phyloP scores from a whole-genome alignment of 2,329 filamentous ascomycete genomes.

The Orbilia javanica region DNA sequence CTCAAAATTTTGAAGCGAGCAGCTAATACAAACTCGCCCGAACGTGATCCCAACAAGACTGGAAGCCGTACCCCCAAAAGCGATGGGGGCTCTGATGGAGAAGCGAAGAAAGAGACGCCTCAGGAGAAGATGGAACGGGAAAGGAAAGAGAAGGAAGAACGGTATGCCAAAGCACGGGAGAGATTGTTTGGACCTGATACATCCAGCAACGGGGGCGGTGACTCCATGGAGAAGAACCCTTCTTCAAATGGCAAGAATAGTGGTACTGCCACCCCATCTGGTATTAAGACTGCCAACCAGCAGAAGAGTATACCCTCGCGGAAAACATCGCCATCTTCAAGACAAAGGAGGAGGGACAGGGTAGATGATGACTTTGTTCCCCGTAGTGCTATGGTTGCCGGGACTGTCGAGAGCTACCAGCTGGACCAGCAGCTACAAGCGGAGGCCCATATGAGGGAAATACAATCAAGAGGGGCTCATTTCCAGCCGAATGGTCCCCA shows the following conservation, averaged over 20 bases:
- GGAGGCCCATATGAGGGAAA: conserved; percentile 46
- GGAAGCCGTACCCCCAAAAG: conserved; percentile 57
- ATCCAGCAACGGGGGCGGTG: conserved; percentile 32
- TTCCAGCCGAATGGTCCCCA: conserved; percentile 39
- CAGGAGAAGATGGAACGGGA: conserved; percentile 58
- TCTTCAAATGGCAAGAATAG: conserved; percentile 55
- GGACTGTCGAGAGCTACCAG: conserved; percentile 56
- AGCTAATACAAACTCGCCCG: conserved; percentile 46
- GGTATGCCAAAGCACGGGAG: conserved; percentile 61
- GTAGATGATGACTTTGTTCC: conserved; percentile 58
- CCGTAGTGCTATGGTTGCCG: conserved; percentile 55
- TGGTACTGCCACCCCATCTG: conserved; percentile 45
- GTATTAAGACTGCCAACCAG: conserved; percentile 22
- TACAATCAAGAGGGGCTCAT: conserved; percentile 33
- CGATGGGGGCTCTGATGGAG: conserved; percentile 52
- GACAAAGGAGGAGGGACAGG: conserved; percentile 38
- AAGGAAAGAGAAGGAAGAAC: conserved; percentile 60
- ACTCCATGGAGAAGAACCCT: conserved; percentile 49
- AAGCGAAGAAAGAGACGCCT: conserved; percentile 50
- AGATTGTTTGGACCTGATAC: conserved; percentile 60
- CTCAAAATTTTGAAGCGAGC: conserved; percentile 62
- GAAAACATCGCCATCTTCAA: conserved; percentile 53
- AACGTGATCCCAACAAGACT: conserved; percentile 43
- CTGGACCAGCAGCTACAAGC: conserved; percentile 52
- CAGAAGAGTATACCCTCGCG: conserved; percentile 54